Evolutionary conservation across 2,329 filamentous ascomycete genomes (phyloP).

Genomic region (Chalara sp.): DNA sequence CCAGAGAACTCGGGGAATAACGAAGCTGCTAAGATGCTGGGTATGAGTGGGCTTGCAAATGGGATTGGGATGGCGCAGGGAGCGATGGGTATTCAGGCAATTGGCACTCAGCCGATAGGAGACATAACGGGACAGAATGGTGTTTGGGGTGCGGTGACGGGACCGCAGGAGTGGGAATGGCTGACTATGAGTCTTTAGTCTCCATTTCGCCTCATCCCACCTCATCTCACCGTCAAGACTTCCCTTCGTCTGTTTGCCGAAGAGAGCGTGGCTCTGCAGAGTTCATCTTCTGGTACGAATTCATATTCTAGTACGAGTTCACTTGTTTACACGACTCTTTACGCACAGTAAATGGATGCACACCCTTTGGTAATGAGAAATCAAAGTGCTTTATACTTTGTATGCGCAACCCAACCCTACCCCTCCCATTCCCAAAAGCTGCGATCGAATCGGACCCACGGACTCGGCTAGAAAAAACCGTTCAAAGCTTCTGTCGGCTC

Average conservation of each 20-base stretch:
- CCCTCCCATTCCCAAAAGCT: constrained; percentile 1
- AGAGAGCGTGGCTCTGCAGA: too few species aligned
- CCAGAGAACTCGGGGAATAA: constrained; percentile 35
- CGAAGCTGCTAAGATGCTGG: constrained; percentile 22
- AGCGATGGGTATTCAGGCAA: constrained; percentile 35
- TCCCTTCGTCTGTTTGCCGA: too few species aligned
- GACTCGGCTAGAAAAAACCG: not conserved
- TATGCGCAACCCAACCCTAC: too few species aligned
- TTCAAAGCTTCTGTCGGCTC: not conserved
- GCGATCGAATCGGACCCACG: too few species aligned
- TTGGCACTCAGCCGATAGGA: constrained; percentile 41
- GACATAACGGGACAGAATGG: constrained; percentile 21
- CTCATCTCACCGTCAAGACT: too few species aligned
- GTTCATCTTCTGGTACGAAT: too few species aligned
- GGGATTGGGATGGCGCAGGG: constrained; percentile 24
- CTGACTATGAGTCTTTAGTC: constrained; percentile 89
- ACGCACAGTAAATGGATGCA: too few species aligned
- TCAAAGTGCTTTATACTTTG: too few species aligned
- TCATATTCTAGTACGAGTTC: too few species aligned
- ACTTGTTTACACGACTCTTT: too few species aligned
- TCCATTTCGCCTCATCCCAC: too few species aligned
- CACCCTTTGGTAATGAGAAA: too few species aligned
- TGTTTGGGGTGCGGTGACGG: constrained; percentile 47
- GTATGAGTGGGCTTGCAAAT: constrained; percentile 19
- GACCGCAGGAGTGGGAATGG: constrained; percentile 98